Evolutionary conservation across 139 green algal genomes (phyloP).

Genomic region (Chlamydomonas applanata): DNA sequence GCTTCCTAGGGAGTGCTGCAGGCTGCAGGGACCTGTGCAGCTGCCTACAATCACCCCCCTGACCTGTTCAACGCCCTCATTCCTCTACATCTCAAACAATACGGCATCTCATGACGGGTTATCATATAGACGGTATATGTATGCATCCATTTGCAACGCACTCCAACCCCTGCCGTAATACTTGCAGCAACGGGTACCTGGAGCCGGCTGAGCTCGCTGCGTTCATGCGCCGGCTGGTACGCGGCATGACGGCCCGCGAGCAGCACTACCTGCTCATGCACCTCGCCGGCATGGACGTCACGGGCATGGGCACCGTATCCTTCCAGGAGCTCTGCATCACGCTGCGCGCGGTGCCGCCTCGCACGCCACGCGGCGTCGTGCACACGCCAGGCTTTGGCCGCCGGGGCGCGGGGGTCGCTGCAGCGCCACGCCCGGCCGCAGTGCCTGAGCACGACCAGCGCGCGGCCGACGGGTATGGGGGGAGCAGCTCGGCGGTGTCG

Average conservation of each 20-base stretch:
- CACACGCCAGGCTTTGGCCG: not conserved
- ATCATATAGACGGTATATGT: no score
- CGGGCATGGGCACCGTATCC: constrained; percentile 22
- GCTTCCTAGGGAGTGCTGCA: no score
- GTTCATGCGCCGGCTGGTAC: constrained; percentile 33
- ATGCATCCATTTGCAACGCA: no score
- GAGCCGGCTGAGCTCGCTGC: constrained; percentile 11
- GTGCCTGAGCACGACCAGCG: not conserved
- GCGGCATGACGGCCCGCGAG: constrained; percentile 16
- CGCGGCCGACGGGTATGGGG: no score
- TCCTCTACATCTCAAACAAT: no score
- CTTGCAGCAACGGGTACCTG: constrained; percentile 25
- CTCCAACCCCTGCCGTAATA: not conserved
- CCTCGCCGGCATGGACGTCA: constrained; percentile 32
- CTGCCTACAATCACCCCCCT: no score
- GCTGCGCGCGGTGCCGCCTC: constrained; percentile 27
- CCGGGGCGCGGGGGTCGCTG: not conserved
- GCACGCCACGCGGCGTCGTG: not conserved
- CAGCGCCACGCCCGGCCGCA: not conserved
- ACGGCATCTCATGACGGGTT: no score
- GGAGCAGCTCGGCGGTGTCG: no score
- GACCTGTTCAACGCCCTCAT: no score
- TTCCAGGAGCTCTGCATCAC: constrained; percentile 33
- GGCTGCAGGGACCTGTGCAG: no score
- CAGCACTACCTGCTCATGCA: constrained; percentile 42